phyloP scores from a whole-genome alignment of 2,329 filamentous ascomycete genomes.

The Ophiobolus disseminans region DNA sequence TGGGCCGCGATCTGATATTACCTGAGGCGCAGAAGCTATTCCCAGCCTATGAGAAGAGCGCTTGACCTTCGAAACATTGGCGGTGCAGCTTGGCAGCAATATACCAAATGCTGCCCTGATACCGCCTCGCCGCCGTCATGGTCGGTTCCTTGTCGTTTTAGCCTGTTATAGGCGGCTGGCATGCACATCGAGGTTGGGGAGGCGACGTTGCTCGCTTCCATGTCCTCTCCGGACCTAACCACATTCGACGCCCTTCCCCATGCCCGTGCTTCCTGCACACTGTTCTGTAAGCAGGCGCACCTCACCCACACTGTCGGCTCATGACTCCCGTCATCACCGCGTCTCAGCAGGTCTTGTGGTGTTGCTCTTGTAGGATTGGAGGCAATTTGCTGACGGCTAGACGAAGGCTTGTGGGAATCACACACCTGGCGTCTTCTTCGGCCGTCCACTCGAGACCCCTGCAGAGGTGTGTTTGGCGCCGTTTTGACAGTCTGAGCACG shows the following conservation, averaged over 20 bases:
- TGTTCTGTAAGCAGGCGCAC: slow-evolving; percentile 32
- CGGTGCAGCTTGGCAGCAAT: slow-evolving; percentile 36
- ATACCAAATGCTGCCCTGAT: slow-evolving; percentile 26
- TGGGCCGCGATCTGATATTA: slow-evolving; percentile 37
- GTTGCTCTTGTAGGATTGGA: slow-evolving; percentile 29
- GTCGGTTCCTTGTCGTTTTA: slow-evolving; percentile 30
- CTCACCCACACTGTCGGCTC: slow-evolving; percentile 18
- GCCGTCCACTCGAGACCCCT: slow-evolving; percentile 31
- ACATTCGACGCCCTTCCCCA: slow-evolving; percentile 18
- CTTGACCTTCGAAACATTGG: slow-evolving; percentile 20
- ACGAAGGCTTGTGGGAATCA: slow-evolving; percentile 29
- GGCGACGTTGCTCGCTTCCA: slow-evolving; percentile 25
- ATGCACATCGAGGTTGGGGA: slow-evolving; percentile 16
- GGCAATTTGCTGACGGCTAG: slow-evolving; percentile 33
- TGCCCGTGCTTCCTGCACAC: slow-evolving; percentile 35
- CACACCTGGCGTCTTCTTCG: slow-evolving; percentile 25
- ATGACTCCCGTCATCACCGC: slow-evolving; percentile 27
- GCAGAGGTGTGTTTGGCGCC: slow-evolving; percentile 31
- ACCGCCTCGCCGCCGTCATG: slow-evolving; percentile 19
- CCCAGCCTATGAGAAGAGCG: slow-evolving; percentile 28
- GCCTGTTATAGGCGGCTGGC: slow-evolving; percentile 37
- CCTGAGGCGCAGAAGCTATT: slow-evolving; percentile 26
- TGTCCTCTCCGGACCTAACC: slow-evolving; percentile 11
- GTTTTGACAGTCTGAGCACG: slow-evolving; percentile 36
- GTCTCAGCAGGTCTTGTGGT: slow-evolving; percentile 7